Evolutionary conservation across 2,329 filamentous ascomycete genomes (phyloP), one percentile per base, ranked within the genome.

Genomic region (Fusarium sp.): DNA sequence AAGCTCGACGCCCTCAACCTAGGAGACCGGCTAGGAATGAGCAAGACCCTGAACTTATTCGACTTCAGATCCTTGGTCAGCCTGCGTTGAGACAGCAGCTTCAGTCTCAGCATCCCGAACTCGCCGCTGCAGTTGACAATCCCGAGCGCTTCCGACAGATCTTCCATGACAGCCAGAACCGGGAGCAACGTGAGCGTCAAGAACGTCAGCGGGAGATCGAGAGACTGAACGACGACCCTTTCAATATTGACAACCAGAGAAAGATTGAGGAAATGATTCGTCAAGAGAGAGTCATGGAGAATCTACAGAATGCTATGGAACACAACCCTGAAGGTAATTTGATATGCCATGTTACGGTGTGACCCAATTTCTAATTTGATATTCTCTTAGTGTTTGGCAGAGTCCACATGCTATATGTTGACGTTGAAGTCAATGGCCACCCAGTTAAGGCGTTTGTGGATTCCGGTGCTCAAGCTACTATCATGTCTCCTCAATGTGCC

Each of bases 191-290:
- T 60, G 88, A 91, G 61, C 91, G 94, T 65, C 86, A 87, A 29
- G 91, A 94, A 79, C 91, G 95, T 64, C 90, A 94, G 79, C 90
- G 92, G 56, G 90, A 95, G 79, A 94, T 98, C 74, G 90, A 91
- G 67, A 86, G 92, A 76, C 85, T 98, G 66, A 98, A 98, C 78
- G 92, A 94, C 12, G 96, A 99, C 76, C 94, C 95, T 1, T 98
- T 98, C 82, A 95, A 99, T 77, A 83, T 94, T 27, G 94, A 98
- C 70, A 93, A 94, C 11, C 96, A 99, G 81, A 87, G 87, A 48
- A 93, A 91, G 82, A 99, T 99, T 68, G 95, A 96, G 78, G 96
- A 99, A 82, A 97, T 98, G 81, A 99, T 99, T 77, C 91, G 96
- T 58, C 93, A 98, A 81, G 93, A 98, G 81, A 87, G 91, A 18